Conservation (phyloP, 176 grass and related monocot species). For the Coix lacrymajobi region DNA sequence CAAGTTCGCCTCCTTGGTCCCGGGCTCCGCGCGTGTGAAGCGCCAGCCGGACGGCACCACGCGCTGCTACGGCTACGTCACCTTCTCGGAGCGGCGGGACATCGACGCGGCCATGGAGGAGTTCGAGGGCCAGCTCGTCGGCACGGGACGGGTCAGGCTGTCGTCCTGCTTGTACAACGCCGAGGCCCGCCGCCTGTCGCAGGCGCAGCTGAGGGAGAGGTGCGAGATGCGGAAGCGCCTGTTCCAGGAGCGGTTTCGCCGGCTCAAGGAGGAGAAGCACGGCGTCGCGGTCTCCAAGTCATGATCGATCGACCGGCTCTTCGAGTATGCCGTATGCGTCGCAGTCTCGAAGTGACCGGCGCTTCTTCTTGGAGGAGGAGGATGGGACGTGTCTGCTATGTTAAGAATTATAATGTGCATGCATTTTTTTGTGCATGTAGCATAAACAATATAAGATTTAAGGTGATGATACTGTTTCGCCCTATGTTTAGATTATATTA, state of each 20-base stretch:
- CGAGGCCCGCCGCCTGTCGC: not conserved
- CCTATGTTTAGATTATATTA: no score
- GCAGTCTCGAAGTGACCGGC: no score
- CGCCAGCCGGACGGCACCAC: not conserved
- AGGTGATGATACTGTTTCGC: no score
- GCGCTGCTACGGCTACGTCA: not conserved
- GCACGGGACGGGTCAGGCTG: not conserved
- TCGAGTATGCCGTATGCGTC: no score
- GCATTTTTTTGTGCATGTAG: no score
- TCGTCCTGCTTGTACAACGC: not conserved
- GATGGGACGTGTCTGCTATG: no score
- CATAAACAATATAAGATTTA: no score
- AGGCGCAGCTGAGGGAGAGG: not conserved
- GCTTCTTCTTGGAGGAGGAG: no score
- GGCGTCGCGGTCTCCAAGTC: no score
- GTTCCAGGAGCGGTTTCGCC: not conserved
- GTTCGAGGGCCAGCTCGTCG: not conserved
- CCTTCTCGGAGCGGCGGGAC: not conserved
- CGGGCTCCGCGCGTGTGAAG: not conserved
- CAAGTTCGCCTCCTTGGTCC: not conserved
- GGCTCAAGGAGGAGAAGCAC: no score
- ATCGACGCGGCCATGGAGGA: not conserved
- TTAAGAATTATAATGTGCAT: no score
- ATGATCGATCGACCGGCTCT: no score
- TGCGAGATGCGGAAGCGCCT: not conserved